These are phyloP conservation scores for Prunus mume DNA, from an alignment of 306 rosid genomes.

Conservation along the genomic window DNA sequence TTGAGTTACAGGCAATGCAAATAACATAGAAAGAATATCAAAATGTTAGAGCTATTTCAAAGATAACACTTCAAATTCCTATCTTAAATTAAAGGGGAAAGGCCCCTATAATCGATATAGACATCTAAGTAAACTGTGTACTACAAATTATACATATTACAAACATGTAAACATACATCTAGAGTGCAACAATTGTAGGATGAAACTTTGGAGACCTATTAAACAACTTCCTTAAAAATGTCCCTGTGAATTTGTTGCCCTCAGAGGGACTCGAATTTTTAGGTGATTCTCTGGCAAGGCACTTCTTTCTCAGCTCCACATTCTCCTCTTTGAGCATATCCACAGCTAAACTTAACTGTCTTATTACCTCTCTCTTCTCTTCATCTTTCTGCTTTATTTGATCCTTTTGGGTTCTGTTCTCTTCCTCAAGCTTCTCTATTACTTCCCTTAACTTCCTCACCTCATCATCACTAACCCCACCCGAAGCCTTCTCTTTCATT, in stretches of 20 bases:
- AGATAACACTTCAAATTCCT: slow-evolving; percentile 3
- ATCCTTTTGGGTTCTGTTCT: slow-evolving; percentile 40
- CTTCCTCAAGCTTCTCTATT: slow-evolving; percentile 45
- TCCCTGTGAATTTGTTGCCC: slow-evolving; percentile 46
- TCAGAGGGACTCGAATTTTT: slow-evolving; percentile 54
- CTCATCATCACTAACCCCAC: slow-evolving; percentile 25
- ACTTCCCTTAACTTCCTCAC: slow-evolving; percentile 44
- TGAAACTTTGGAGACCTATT: slow-evolving; percentile 33
- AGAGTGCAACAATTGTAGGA: slow-evolving; percentile 45
- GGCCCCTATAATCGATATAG: slow-evolving; percentile 19
- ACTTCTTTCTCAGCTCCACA: slow-evolving; percentile 45
- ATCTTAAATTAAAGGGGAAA: background rate
- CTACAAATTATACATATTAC: slow-evolving; percentile 20
- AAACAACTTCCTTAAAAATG: slow-evolving; percentile 48
- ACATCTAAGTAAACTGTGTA: slow-evolving; percentile 20
- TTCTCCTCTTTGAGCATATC: slow-evolving; percentile 72
- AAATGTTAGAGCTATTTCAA: background rate
- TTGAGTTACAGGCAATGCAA: slow-evolving; percentile 11
- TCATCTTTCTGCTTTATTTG: slow-evolving; percentile 60
- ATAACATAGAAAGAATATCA: slow-evolving; percentile 1
- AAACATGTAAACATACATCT: slow-evolving; percentile 23
- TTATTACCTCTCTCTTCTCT: slow-evolving; percentile 72
- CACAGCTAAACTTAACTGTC: slow-evolving; percentile 69
- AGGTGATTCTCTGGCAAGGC: slow-evolving; percentile 33
- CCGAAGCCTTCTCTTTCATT: slow-evolving; percentile 16